phyloP scores from a whole-genome alignment of 768 basidiomycete species.

The Roridomyces roridus region DNA sequence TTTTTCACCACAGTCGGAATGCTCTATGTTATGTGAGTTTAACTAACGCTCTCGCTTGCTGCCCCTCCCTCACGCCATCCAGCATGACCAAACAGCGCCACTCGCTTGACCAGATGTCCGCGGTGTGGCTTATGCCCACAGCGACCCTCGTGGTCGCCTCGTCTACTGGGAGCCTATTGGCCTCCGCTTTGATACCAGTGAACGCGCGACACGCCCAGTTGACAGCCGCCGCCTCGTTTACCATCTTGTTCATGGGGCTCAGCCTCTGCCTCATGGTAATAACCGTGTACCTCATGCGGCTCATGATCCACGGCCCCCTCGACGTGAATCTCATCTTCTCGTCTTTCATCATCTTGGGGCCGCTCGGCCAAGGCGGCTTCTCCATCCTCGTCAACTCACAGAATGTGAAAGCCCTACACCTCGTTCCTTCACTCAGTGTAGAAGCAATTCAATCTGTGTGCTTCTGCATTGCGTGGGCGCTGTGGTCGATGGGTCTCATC shows the following conservation, averaged over 20 bases:
- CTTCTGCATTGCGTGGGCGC: conserved; percentile 51
- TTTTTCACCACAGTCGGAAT: conserved; percentile 35
- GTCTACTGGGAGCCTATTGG: conserved; percentile 60
- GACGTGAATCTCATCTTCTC: conserved; percentile 48
- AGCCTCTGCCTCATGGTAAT: conserved; percentile 60
- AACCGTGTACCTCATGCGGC: conserved; percentile 55
- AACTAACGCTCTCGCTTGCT: neutral
- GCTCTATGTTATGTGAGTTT: conserved; percentile 30
- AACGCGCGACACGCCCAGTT: conserved; percentile 48
- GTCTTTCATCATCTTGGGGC: conserved; percentile 63
- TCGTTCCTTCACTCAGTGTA: conserved; percentile 50
- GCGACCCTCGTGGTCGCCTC: conserved; percentile 66
- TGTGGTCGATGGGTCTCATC: conserved; percentile 63
- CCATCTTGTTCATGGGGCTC: conserved; percentile 43
- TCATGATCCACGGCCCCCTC: conserved; percentile 53
- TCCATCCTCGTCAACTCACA: conserved; percentile 53
- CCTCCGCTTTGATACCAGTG: conserved; percentile 41
- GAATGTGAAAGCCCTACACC: conserved; percentile 47
- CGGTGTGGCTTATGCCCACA: conserved; percentile 67
- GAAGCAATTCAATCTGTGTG: conserved; percentile 50
- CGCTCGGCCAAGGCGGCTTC: conserved; percentile 63
- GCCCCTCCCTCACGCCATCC: neutral
- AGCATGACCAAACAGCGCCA: conserved; percentile 67
- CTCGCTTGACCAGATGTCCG: conserved; percentile 49
- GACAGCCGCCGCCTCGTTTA: conserved; percentile 50